Conservation (phyloP, 805 yeast genomes). For the Cyberlindnera samutprakarnensis region DNA sequence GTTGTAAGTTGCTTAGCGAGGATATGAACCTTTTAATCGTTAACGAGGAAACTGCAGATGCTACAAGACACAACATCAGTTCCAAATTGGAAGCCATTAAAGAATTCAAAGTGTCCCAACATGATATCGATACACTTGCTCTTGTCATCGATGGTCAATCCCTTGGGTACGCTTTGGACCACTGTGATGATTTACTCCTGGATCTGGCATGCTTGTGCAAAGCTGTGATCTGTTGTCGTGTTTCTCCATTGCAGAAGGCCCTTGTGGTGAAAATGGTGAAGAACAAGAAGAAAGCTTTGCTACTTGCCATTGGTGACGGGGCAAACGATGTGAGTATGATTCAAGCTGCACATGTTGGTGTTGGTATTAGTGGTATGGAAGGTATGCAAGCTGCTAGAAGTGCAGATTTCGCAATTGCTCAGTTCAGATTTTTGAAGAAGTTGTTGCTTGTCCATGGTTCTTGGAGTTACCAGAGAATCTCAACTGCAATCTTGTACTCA, state of each 20-base stretch:
- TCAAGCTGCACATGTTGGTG: conserved; percentile 99
- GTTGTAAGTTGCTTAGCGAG: conserved; percentile 87
- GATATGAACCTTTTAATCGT: conserved; percentile 91
- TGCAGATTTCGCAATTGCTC: conserved; percentile 96
- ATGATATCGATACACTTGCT: conserved; percentile 75
- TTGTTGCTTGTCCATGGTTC: conserved; percentile 89
- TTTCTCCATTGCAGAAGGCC: conserved; percentile 95
- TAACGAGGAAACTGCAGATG: conserved; percentile 78
- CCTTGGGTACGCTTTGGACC: conserved; percentile 78
- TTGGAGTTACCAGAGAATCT: conserved; percentile 95
- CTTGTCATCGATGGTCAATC: conserved; percentile 93
- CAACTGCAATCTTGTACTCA: conserved; percentile 87
- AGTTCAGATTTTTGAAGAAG: conserved; percentile 79
- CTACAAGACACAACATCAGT: conserved; percentile 61
- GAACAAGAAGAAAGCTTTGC: conserved; percentile 59
- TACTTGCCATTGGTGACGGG: conserved; percentile 96
- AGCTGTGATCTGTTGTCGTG: conserved; percentile 97
- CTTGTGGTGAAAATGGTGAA: conserved; percentile 92
- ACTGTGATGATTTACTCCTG: conserved; percentile 68
- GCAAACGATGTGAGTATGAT: conserved; percentile 99
- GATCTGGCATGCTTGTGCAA: conserved; percentile 81
- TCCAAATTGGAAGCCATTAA: conserved; percentile 71
- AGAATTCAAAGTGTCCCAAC: conserved; percentile 56
- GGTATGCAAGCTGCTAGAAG: conserved; percentile 99
- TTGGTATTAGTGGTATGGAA: conserved; percentile 98